phyloP scores from a whole-genome alignment of 768 basidiomycete species.

The Naganishia friedmannii region DNA sequence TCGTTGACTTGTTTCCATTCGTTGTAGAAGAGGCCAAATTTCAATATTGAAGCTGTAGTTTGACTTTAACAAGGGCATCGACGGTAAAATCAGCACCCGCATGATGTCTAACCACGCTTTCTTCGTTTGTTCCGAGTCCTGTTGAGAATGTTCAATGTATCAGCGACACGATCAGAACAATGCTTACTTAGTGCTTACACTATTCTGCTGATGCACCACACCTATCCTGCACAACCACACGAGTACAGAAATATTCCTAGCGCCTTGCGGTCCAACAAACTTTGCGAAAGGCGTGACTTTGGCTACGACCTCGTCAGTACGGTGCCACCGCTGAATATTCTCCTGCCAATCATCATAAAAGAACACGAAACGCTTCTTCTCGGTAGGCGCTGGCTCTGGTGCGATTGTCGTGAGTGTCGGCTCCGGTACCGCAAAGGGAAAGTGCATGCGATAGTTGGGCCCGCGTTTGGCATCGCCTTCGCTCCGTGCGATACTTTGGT shows the following conservation, averaged over 20 bases:
- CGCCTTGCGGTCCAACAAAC: slow-evolving; percentile 76
- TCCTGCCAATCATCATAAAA: slow-evolving; percentile 84
- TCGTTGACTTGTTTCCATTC: slow-evolving; percentile 72
- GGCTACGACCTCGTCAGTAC: slow-evolving; percentile 67
- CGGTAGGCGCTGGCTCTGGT: slow-evolving; percentile 76
- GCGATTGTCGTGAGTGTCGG: slow-evolving; percentile 69
- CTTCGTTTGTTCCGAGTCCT: slow-evolving; percentile 44
- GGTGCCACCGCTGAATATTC: slow-evolving; percentile 64
- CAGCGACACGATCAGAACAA: neutral
- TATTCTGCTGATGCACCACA: slow-evolving; percentile 50
- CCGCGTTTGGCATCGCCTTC: neutral
- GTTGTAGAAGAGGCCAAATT: slow-evolving; percentile 82
- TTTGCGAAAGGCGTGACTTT: slow-evolving; percentile 75
- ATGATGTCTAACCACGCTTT: slow-evolving; percentile 73
- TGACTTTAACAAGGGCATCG: slow-evolving; percentile 75
- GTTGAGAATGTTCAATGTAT: neutral
- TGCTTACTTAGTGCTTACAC: slow-evolving; percentile 28
- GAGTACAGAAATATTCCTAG: slow-evolving; percentile 71
- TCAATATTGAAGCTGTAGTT: slow-evolving; percentile 88
- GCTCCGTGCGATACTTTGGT: slow-evolving; percentile 48
- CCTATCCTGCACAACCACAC: slow-evolving; percentile 78
- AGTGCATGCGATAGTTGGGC: slow-evolving; percentile 26
- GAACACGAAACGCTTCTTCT: slow-evolving; percentile 73
- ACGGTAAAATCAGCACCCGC: slow-evolving; percentile 77
- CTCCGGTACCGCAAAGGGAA: slow-evolving; percentile 51